Base-by-base conservation (phyloP, 1,139 yeast species). In the Blastobotrys illinoisensis region DNA sequence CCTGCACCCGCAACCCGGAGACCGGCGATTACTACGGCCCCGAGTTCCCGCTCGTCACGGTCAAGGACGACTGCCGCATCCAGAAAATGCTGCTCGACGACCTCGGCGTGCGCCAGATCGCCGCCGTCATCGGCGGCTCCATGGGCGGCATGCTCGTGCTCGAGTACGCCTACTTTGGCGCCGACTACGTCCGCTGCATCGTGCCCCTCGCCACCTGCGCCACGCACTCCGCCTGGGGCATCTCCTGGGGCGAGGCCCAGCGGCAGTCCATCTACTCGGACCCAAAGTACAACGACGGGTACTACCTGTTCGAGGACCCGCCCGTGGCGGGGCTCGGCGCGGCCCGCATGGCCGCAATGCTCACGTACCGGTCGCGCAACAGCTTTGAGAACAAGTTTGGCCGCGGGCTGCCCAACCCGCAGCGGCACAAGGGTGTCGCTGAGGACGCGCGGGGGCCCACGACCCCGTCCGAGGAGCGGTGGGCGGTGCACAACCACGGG, bases 71-170 rank as follows among this genome's bases (percentile, higher is more conserved):
- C 64, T 88, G 89, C 7, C 78, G 61, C 4, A 81, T 93, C n/a
- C 98, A 93, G 64, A 82, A 76, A 61, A 68, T 85, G 55, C 84
- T 93, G 5, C 74, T 93, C 54, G 89, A 88, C 24, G 78, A 78
- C 18, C 72, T 93, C 52, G 89, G 87, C 0, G 88, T 93, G 24
- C 79, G 78, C 55, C 80, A 82, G 54, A 74, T 93, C 45, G 97
- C 98, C 1, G 81, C 86, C 51, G 95, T 88, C 3, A 81, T 93
- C 55, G 99, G 99, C 28, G 99, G 99, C 0, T 91, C 98, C 26
- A 93, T 93, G 99, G 99, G 99, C 44, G 99, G 99, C n/a, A 93
- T 93, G 99, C 74, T 90, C 52, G 91, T 93, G 0, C 73, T 93
- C 61, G 99, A 93, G 69, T 93, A 91, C 55, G 83, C 86, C 1